phyloP scores from a whole-genome alignment of 495 filamentous ascomycete species.

The Lasiosphaeria ovina region DNA sequence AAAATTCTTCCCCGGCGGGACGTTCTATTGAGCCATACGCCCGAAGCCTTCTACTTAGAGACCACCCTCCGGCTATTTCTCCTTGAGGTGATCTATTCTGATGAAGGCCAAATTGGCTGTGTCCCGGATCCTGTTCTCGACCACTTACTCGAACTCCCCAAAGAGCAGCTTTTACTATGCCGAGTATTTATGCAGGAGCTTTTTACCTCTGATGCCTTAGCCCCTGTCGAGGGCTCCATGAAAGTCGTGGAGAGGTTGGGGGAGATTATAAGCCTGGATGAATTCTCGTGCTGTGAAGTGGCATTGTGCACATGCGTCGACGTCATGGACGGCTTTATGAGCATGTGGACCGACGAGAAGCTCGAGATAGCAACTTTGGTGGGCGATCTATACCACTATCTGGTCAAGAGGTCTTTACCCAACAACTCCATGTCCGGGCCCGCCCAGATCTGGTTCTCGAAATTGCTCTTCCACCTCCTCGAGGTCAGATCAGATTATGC shows the following conservation, averaged over 20 bases:
- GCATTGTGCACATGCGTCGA: slow-evolving; percentile 67
- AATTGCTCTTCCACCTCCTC: slow-evolving; percentile 65
- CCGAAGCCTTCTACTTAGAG: slow-evolving; percentile 49
- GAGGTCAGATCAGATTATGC: slow-evolving; percentile 63
- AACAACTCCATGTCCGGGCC: slow-evolving; percentile 63
- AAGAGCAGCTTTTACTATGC: slow-evolving; percentile 59
- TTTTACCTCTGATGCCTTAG: slow-evolving; percentile 42
- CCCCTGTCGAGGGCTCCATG: slow-evolving; percentile 39
- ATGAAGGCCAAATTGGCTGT: slow-evolving; percentile 34
- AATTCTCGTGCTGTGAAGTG: slow-evolving; percentile 74
- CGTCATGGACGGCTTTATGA: slow-evolving; percentile 62
- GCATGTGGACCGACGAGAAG: slow-evolving; percentile 58
- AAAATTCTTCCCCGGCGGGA: slow-evolving; percentile 47
- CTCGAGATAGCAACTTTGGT: slow-evolving; percentile 59
- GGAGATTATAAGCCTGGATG: slow-evolving; percentile 59
- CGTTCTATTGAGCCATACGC: slow-evolving; percentile 42
- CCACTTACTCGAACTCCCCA: slow-evolving; percentile 55
- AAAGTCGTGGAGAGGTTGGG: slow-evolving; percentile 49
- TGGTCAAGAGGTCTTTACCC: slow-evolving; percentile 62
- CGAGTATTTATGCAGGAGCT: slow-evolving; percentile 52
- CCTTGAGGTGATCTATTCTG: slow-evolving; percentile 37
- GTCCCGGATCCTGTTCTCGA: slow-evolving; percentile 50
- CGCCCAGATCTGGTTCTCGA: slow-evolving; percentile 63
- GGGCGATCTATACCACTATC: slow-evolving; percentile 76
- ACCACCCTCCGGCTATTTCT: slow-evolving; percentile 39